Conservation (phyloP, 495 filamentous ascomycete species). For the Aspergillus affinis region DNA sequence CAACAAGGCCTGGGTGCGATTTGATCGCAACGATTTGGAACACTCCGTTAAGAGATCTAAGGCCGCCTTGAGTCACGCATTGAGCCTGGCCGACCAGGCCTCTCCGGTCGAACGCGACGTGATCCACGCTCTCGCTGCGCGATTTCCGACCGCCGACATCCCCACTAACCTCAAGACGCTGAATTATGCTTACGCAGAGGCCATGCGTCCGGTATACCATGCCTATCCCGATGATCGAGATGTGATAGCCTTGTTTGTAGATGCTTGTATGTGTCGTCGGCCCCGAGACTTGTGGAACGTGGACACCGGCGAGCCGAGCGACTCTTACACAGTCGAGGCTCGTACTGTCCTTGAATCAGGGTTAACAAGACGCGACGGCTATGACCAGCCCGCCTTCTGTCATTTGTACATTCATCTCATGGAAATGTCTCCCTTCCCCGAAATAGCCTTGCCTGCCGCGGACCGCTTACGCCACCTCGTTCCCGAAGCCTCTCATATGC, state of each 20-base stretch:
- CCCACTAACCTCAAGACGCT: slow-evolving; percentile 44
- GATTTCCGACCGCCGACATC: slow-evolving; percentile 47
- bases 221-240: slow-evolving; percentile 56
- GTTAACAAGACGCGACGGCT: slow-evolving; percentile 34
- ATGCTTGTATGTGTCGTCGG: slow-evolving; percentile 63
- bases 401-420: slow-evolving; percentile 70
- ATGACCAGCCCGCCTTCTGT: slow-evolving; percentile 56
- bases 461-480: slow-evolving; percentile 58
- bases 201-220: slow-evolving; percentile 56
- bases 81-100: slow-evolving; percentile 21
- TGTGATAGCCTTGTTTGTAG: slow-evolving; percentile 57
- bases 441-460: slow-evolving; percentile 51
- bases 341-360: slow-evolving; percentile 56
- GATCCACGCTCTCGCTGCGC: slow-evolving; percentile 51
- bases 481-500: slow-evolving; percentile 62
- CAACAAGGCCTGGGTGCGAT: slow-evolving; percentile 65
- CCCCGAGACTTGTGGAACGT: slow-evolving; percentile 67
- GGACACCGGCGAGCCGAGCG: slow-evolving; percentile 53
- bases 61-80: slow-evolving; percentile 40
- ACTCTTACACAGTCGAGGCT: slow-evolving; percentile 56
- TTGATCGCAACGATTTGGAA: slow-evolving; percentile 52
- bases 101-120: slow-evolving; percentile 54
- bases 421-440: slow-evolving; percentile 65
- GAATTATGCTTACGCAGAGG: slow-evolving; percentile 56
- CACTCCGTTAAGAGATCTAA: slow-evolving; percentile 41